These are phyloP conservation scores for Penicillium lagena DNA, from an alignment of 495 filamentous ascomycete species.

Conservation along the genomic window DNA sequence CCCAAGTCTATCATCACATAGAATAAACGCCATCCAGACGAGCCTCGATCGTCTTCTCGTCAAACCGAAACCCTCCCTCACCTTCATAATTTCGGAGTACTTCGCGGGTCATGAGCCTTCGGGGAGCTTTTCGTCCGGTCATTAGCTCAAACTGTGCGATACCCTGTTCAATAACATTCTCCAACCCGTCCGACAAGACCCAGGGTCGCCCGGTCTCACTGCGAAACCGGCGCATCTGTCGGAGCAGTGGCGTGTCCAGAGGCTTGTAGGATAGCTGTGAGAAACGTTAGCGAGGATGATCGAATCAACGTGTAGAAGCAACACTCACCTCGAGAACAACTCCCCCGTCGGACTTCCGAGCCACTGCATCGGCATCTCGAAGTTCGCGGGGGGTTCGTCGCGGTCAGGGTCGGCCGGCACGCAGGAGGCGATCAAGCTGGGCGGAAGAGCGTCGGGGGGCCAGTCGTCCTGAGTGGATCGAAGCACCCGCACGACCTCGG, in stretches of 20 bases:
- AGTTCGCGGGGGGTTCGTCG: constrained; percentile 60
- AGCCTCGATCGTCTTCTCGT: constrained; percentile 38
- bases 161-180: constrained; percentile 73
- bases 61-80: constrained; percentile 30
- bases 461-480: constrained; percentile 53
- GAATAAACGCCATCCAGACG: constrained; percentile 27
- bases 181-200: constrained; percentile 74
- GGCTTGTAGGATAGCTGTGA: constrained; percentile 66
- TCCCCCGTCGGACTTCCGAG: constrained; percentile 67
- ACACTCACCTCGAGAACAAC: constrained; percentile 64
- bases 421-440: constrained; percentile 71
- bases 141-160: constrained; percentile 81
- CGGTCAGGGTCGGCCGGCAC: constrained; percentile 64
- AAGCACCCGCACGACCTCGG: constrained; percentile 54
- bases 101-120: constrained; percentile 64
- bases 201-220: constrained; percentile 58
- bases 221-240: constrained; percentile 54
- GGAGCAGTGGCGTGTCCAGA: constrained; percentile 61
- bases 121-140: constrained; percentile 74
- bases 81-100: constrained; percentile 48
- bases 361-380: constrained; percentile 71
- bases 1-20: too few species aligned
- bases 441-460: constrained; percentile 56
- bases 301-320: background rate
- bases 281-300: constrained; percentile 10